Conservation (phyloP, 179 eudicot genomes). For the Camellia oleifera region DNA sequence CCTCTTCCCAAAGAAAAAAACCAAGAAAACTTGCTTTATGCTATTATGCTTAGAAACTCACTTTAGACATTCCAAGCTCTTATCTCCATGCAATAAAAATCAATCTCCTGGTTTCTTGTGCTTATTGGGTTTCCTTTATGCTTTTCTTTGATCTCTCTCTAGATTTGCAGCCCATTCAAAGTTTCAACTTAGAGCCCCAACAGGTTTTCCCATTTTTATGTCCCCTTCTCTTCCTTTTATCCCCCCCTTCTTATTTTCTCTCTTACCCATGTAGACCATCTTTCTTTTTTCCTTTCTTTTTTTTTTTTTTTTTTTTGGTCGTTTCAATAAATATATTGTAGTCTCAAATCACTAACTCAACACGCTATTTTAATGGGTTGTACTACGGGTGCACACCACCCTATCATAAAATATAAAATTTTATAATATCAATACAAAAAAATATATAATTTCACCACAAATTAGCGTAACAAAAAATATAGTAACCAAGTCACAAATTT, state of each 20-base stretch:
- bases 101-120: slow-evolving; percentile 58
- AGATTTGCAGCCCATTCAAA: slow-evolving; percentile 24
- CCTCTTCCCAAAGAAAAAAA: slow-evolving; percentile 16
- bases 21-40: slow-evolving; percentile 45
- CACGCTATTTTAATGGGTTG: no score
- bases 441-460: no score
- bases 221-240: slow-evolving; percentile 9
- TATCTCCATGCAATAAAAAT: slow-evolving; percentile 40
- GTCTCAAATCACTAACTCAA: no score
- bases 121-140: slow-evolving; percentile 52
- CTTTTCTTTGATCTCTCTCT: slow-evolving; percentile 32
- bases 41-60: slow-evolving; percentile 12
- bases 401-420: no score
- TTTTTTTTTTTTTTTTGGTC: neutral
- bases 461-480: no score
- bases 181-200: slow-evolving; percentile 5
- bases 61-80: slow-evolving; percentile 60
- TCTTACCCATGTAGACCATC: slow-evolving; percentile 13
- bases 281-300: slow-evolving; percentile 6
- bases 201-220: slow-evolving; percentile 6
- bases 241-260: neutral
- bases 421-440: no score
- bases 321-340: no score
- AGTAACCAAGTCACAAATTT: no score
- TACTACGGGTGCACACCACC: no score